These are phyloP conservation scores for Rhizopogon vinicolor DNA, from an alignment of 768 basidiomycete species.

Conservation along the genomic window DNA sequence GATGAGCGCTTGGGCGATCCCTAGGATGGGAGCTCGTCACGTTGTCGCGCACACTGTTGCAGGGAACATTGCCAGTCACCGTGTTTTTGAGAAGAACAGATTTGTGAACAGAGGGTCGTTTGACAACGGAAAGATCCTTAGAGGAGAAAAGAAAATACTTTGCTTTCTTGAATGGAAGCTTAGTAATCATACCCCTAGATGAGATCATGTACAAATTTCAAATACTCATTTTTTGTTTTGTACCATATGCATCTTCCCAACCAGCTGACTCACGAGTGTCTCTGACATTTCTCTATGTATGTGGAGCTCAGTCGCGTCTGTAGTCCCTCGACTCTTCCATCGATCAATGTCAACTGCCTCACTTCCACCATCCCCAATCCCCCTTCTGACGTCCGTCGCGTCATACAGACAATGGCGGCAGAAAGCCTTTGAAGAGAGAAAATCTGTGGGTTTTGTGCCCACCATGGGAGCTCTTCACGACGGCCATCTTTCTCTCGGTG, in stretches of 20 bases:
- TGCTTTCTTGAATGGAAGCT: slow-evolving; percentile 31
- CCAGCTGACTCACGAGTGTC: too few species aligned
- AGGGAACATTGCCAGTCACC: slow-evolving; percentile 55
- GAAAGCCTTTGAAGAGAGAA: slow-evolving; percentile 48
- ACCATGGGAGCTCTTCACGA: slow-evolving; percentile 98
- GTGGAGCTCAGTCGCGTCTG: slow-evolving; percentile 7
- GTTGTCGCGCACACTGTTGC: slow-evolving; percentile 41
- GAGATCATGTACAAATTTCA: not conserved
- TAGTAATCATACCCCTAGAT: not conserved
- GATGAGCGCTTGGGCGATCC: slow-evolving; percentile 56
- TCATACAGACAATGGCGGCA: slow-evolving; percentile 73
- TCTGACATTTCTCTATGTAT: not conserved
- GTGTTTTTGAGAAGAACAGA: slow-evolving; percentile 66
- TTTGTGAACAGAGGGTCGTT: slow-evolving; percentile 39
- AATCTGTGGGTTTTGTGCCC: slow-evolving; percentile 88
- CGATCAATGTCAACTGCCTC: slow-evolving; percentile 10
- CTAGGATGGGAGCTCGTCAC: slow-evolving; percentile 49
- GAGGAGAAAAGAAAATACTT: slow-evolving; percentile 32
- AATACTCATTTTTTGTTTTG: not conserved
- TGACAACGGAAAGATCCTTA: slow-evolving; percentile 32
- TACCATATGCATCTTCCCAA: not conserved
- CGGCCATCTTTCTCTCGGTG: slow-evolving; percentile 90
- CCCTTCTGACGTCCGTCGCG: slow-evolving; percentile 53
- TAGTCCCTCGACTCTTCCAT: too few species aligned
- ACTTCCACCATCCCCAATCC: slow-evolving; percentile 32